A percentile compares a stretch with the other conserved stretches of the same genome.
These are phyloP conservation scores for Ustilago bromivora DNA, from an alignment of 1,284 basidiomycete species.

Conservation along the genomic window DNA sequence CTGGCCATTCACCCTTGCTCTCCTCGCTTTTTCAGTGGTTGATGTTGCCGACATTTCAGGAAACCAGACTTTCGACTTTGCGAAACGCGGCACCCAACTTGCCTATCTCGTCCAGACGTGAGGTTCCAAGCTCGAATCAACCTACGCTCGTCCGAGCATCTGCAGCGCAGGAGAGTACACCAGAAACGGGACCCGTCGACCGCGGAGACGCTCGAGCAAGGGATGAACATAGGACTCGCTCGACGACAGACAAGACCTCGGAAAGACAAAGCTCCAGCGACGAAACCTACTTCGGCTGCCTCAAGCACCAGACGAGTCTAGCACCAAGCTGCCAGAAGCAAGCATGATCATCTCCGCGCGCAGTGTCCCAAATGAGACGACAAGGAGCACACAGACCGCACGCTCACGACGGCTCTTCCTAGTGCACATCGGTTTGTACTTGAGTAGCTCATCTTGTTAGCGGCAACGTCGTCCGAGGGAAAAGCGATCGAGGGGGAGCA, in stretches of 20 bases:
- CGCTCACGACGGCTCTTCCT: constrained; percentile 70
- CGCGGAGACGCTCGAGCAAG: constrained; percentile 45
- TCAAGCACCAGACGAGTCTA: constrained; percentile 29
- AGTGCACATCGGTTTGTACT: constrained; percentile 64
- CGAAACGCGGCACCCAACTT: constrained; percentile 56
- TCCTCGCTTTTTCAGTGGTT: not conserved
- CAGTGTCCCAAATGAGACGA: constrained; percentile 38
- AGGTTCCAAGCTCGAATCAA: constrained; percentile 56
- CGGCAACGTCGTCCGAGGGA: constrained; percentile 25
- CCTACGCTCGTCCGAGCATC: constrained; percentile 29
- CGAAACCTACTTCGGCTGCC: constrained; percentile 17
- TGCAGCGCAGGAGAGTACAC: constrained; percentile 50
- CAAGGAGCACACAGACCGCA: constrained; percentile 60
- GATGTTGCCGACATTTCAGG: constrained; percentile 46
- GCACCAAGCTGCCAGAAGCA: constrained; percentile 24
- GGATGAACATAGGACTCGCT: constrained; percentile 57
- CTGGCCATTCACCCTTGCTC: not conserved
- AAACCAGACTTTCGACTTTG: constrained; percentile 60
- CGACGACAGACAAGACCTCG: constrained; percentile 42
- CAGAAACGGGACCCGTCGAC: constrained; percentile 33
- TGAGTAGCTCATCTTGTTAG: constrained; percentile 64
- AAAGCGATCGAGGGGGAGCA: not conserved
- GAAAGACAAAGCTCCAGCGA: constrained; percentile 35
- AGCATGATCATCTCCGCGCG: constrained; percentile 34
- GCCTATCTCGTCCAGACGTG: constrained; percentile 42